phyloP scores from a whole-genome alignment of 31 red algal genomes.

The Asparagopsis taxiformis region DNA sequence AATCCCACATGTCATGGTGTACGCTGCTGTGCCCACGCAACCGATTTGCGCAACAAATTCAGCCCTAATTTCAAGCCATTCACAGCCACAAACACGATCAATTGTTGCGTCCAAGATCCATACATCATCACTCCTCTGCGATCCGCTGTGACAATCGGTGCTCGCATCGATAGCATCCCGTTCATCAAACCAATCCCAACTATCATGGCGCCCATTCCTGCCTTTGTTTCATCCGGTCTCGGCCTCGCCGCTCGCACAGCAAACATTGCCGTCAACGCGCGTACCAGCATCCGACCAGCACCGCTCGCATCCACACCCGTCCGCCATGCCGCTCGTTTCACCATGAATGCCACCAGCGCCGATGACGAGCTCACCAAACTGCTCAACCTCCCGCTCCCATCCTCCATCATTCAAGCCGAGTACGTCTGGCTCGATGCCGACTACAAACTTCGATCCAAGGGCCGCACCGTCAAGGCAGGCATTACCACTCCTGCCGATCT shows the following conservation, averaged over 20 bases:
- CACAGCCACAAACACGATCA: too few relatives aligned
- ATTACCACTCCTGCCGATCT: constrained; percentile 18
- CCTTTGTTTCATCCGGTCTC: neutral
- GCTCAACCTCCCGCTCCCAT: constrained; percentile 36
- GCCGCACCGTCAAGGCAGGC: constrained; percentile 34
- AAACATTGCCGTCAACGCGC: neutral
- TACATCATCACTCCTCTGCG: too few relatives aligned
- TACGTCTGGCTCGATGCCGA: constrained; percentile 90
- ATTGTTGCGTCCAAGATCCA: too few relatives aligned
- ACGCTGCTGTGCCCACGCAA: too few relatives aligned
- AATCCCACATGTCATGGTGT: too few relatives aligned
- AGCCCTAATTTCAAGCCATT: too few relatives aligned
- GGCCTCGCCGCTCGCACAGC: neutral
- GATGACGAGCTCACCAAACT: constrained; percentile 20
- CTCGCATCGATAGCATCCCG: too few relatives aligned
- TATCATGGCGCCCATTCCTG: neutral
- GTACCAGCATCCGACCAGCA: neutral
- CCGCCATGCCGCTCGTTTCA: neutral
- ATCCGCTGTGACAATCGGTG: too few relatives aligned
- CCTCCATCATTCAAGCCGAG: constrained; percentile 53
- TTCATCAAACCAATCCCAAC: neutral
- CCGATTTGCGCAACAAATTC: too few relatives aligned
- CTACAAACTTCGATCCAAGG: constrained; percentile 65
- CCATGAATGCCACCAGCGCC: constrained; percentile 26
- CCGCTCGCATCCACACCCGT: neutral